Evolutionary conservation across 306 rosid species (phyloP), one percentile per base, ranked within the genome.

Genomic region (Lupinus albus): DNA sequence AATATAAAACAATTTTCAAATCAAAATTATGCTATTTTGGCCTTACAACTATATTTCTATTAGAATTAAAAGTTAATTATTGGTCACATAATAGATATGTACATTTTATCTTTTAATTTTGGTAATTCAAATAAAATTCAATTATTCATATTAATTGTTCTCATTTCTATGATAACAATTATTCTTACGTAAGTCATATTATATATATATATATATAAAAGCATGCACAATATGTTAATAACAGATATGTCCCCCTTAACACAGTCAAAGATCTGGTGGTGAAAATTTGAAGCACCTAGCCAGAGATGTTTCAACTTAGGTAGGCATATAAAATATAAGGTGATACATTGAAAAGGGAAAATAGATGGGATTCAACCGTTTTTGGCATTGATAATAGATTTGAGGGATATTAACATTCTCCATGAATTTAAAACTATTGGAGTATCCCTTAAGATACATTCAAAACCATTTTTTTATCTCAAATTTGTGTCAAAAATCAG

Each of bases 391-490:
- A 63, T 44, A 44, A 49, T 68, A 48, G 53, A 5, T 47, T 79
- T 73, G 61, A 72, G 66, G 70, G 61, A 61, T 2, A 78, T 72
- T 33, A 67, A 57, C 46, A 35, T 33, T 52, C 67, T 72, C 14
- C 61, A 39, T 25, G 50, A 73, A 73, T 79, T 79, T 68, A 47
- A 74, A 79, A 68, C 14, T 25, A 38, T 32, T 73, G 64, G 79
- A 73, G 82, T 70, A 54, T 73, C 47, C 42, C 56, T 53, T 42
- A 42, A 51, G 75, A 58, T 41, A 73, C 49, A 35, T 44, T 49
- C 60, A 28, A 51, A 66, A 59, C 46, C 44, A n/a, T 36, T 73
- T 48, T 55, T 45, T 49, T 44, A 4, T 64, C 48, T 48, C 12
- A n/a, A 71, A 54, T 17, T 0, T 39, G 11, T 38, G 54, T n/a